Conservation (phyloP, 2,329 filamentous ascomycete species). For the Fusarium pseudograminearum region DNA sequence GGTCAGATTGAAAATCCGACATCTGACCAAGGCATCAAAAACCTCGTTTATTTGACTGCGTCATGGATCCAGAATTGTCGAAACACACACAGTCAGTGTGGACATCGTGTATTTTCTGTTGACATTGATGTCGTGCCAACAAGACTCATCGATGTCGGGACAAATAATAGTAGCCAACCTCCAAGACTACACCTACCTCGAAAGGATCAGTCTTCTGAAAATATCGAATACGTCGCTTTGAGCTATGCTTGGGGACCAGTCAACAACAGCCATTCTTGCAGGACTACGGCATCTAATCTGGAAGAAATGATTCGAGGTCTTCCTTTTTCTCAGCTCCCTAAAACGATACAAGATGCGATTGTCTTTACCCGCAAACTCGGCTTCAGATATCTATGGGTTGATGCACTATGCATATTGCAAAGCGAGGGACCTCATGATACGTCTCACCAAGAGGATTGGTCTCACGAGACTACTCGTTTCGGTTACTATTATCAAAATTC, state of each 20-base stretch:
- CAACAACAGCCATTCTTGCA: background rate
- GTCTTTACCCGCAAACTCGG: background rate
- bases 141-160: background rate
- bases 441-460: background rate
- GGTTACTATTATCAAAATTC: background rate
- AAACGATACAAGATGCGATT: background rate
- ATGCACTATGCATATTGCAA: background rate
- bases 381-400: background rate
- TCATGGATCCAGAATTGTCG: background rate
- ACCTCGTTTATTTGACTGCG: background rate
- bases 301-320: background rate
- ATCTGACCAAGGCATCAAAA: background rate
- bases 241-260: background rate
- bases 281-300: background rate
- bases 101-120: fast-evolving
- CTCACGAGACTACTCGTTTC: background rate
- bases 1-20: background rate
- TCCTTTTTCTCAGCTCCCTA: background rate
- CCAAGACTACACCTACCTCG: background rate
- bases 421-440: background rate
- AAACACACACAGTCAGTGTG: background rate
- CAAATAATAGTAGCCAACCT: background rate
- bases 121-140: background rate
- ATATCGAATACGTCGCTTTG: background rate
- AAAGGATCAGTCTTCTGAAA: background rate